Conservation (phyloP, 148 eudicot genomes). For the Mesembryanthemum crystallinum region DNA sequence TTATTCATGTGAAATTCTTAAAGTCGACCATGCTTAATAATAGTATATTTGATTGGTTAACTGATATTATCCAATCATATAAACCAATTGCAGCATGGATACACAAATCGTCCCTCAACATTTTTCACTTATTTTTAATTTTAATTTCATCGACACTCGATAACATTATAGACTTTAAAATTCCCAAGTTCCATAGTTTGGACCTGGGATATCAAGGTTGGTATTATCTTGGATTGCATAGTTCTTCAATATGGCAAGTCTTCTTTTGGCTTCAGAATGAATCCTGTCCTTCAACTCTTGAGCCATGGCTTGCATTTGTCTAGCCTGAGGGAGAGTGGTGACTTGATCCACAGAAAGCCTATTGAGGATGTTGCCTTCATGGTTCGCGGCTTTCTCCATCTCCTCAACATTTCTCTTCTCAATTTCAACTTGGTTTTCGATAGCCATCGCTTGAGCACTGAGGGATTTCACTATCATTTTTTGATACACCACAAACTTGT, state of each 20-base stretch:
- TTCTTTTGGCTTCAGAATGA: neutral
- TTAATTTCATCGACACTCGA: neutral
- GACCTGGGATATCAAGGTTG: too few species aligned
- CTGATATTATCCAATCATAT: too few species aligned
- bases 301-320: neutral
- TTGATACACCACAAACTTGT: neutral
- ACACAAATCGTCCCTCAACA: too few species aligned
- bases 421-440: neutral
- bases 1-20: too few species aligned
- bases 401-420: constrained; percentile 2
- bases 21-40: too few species aligned
- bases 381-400: neutral
- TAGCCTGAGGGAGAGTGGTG: neutral
- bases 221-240: too few species aligned
- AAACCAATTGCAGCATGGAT: too few species aligned
- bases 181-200: neutral
- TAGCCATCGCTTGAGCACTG: neutral
- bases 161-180: neutral
- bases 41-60: too few species aligned
- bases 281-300: neutral
- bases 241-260: neutral
- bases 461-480: neutral
- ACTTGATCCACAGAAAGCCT: neutral
- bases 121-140: too few species aligned
- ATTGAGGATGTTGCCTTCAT: neutral